phyloP scores from a whole-genome alignment of 1,284 basidiomycete species.

The Inonotus obliquus region DNA sequence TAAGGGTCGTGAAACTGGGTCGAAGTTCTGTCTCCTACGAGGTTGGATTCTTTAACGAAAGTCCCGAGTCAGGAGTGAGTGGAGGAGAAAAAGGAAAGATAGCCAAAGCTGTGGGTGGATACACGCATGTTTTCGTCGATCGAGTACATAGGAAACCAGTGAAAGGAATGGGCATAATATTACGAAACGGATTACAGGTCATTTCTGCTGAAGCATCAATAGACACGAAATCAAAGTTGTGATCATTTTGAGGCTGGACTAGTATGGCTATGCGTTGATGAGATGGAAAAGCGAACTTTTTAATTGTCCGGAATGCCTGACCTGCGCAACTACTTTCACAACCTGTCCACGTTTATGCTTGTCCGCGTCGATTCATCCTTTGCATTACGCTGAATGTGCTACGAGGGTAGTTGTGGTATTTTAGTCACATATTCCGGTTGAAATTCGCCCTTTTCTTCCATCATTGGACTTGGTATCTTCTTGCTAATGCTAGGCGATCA shows the following conservation, averaged over 20 bases:
- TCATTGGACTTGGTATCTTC: no score
- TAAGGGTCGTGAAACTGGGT: constrained; percentile 60
- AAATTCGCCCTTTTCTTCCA: no score
- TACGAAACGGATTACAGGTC: constrained; percentile 37
- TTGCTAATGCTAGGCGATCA: no score
- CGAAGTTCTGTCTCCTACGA: constrained; percentile 72
- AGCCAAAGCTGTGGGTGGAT: constrained; percentile 66
- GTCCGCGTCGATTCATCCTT: no score
- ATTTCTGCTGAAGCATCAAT: background rate
- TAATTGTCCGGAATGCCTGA: no score
- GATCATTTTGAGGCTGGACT: background rate
- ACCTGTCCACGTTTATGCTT: no score
- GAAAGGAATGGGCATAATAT: constrained; percentile 33
- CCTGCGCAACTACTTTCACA: no score
- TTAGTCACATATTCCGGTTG: no score
- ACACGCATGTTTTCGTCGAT: constrained; percentile 78
- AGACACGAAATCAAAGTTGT: constrained; percentile 2
- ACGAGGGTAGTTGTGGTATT: no score
- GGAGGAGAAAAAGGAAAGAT: constrained; percentile 35
- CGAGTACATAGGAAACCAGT: constrained; percentile 48
- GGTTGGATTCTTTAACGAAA: constrained; percentile 53
- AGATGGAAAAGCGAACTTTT: background rate
- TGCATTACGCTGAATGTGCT: no score
- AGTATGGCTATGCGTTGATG: background rate
- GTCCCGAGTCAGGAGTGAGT: background rate